Base-by-base conservation (phyloP, 495 filamentous ascomycete genomes). In the Hamigera avellanea region DNA sequence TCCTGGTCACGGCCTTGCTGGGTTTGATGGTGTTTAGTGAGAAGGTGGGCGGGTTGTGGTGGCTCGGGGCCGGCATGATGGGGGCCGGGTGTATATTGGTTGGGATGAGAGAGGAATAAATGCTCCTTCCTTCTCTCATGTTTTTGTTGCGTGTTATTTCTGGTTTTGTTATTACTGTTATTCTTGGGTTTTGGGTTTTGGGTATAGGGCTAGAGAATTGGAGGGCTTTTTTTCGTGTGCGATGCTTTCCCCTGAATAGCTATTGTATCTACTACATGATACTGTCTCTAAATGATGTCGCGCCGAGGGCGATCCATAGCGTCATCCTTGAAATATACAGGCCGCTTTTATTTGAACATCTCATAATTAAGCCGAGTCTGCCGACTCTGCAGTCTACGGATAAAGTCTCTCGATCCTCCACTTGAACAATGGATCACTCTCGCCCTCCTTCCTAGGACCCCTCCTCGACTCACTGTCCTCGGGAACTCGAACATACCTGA, bases 1-100 rank as follows among this genome's bases (percentile, higher is more conserved):
- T 98, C 64, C 63, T 95, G 46, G 50, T 91, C 36, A 95, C 89
- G 1, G 91, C 91, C 8, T 33, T 96, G n/a, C 58, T 93, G 16
- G 87, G 91, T 0, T 72, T 74, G 49, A 36, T 76, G 32, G 70
- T 93, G 4, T 93, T 93, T 54, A 50, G 65, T 14, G 85, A 93
- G 61, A 49, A 57, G 5, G 63, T 93, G 30, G 76, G 78, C 7
- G 78, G 77, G 25, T 59, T 91, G n/a, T 32, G 52, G 55, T 39
- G 25, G 35, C 13, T 37, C 5, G 35, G 21, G 35, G 26, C 14
- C 13, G 35, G 35, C 21, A 28, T 27, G 31, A 33, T 33, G 31
- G 31, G 31, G 8, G 15, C 8, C 3, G 31, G 31, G 17, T 33
- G 31, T 19, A 19, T 33, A 12, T 14, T 33, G 7, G 31, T 33